Conservation (phyloP, 495 filamentous ascomycete species). For the Durotheca rogersii region DNA sequence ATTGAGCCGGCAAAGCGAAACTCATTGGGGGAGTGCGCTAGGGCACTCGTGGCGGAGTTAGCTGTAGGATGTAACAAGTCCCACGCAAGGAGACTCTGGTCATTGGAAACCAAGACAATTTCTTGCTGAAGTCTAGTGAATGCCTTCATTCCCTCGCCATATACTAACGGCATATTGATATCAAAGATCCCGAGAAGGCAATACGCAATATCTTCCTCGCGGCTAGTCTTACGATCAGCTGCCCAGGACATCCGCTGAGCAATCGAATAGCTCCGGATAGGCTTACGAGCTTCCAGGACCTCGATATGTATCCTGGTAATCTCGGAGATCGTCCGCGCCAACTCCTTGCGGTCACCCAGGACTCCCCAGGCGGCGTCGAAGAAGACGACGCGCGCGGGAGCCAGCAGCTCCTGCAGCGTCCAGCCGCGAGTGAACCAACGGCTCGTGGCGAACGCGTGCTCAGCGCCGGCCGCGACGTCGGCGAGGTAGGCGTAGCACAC, state of each 20-base stretch:
- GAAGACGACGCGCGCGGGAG: constrained; percentile 39
- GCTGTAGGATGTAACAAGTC: background rate
- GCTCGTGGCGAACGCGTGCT: constrained; percentile 32
- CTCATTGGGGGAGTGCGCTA: constrained; percentile 17
- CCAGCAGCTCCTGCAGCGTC: constrained; percentile 49
- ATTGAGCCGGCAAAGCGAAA: constrained; percentile 30
- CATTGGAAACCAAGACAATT: constrained; percentile 32
- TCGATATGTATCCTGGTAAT: constrained; percentile 34
- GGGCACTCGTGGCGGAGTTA: background rate
- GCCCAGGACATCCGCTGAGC: constrained; percentile 44
- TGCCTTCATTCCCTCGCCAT: constrained; percentile 39
- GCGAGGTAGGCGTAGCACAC: constrained; percentile 43
- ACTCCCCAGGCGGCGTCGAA: constrained; percentile 34
- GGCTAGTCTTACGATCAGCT: constrained; percentile 28
- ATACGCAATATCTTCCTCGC: constrained; percentile 40
- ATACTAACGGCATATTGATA: constrained; percentile 42
- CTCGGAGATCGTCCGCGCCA: constrained; percentile 19
- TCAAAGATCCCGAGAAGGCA: constrained; percentile 41
- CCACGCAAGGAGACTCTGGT: constrained; percentile 41
- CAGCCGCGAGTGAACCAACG: constrained; percentile 49
- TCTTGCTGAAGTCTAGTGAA: constrained; percentile 38
- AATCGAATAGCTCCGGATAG: constrained; percentile 25
- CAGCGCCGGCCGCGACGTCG: constrained; percentile 28
- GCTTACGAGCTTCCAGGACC: constrained; percentile 19
- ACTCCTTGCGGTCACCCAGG: constrained; percentile 26